Evolutionary conservation across 2,329 filamentous ascomycete species (phyloP), one percentile per base, ranked within the genome.

Genomic region (Pseudocercospora fijiensis): DNA sequence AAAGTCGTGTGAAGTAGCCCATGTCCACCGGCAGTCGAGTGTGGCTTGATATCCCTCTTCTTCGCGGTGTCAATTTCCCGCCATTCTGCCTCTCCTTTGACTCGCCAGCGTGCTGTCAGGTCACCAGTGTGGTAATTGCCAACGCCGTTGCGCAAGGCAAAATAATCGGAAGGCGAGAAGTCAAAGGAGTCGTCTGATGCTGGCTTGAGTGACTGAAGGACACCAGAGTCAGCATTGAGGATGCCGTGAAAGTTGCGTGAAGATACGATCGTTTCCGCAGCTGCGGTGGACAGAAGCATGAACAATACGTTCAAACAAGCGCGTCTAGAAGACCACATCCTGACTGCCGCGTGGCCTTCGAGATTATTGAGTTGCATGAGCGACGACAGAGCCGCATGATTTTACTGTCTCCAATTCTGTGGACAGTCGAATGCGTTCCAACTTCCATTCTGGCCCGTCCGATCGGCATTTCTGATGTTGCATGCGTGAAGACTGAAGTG

Each of bases 111-210:
- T 51, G 83, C 78, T 0, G 83, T 86, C 43, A 87, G 76, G 53
- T 87, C 85, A 3, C 85, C 85, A 68, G 83, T 82, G 70, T 87
- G 85, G 65, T 87, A 86, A n/a, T 64, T 85, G 2, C 81, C 81
- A 63, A 85, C 81, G 11, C 77, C 76, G 10, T 82, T 79, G 7
- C 85, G 78, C 16, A 75, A 73, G 0, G 77, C 63, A 3, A 86
- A 76, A 51, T 81, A 73, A 68, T 86, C 84, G 7, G 76, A 82
- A 0, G 85, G 84, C 1, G 85, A 77, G 66, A 86, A 87, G 71
- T 87, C 82, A 65, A 86, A 86, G 0, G 73, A 60, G 13, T 56
- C 64, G 2, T 74, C 71, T 0, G 74, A 75, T 0, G 74, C 68
- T 4, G 82, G 76, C 9, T 72, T 78, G 11, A 85, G 70, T 0